Conservation (phyloP, 495 filamentous ascomycete species). For the Xylaria intraflava region DNA sequence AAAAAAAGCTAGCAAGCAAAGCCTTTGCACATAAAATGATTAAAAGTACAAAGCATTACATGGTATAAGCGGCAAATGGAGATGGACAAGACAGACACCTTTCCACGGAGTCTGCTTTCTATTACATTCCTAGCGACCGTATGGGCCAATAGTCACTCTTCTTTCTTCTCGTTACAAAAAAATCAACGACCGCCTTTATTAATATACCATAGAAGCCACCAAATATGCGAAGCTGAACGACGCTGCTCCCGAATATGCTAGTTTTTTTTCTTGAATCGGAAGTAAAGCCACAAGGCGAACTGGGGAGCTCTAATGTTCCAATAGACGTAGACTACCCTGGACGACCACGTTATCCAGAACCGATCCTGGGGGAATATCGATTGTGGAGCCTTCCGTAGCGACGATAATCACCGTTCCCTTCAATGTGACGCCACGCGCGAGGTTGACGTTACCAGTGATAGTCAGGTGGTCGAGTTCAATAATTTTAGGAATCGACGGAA, state of each 20-base stretch:
- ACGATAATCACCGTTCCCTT: slow-evolving; percentile 99
- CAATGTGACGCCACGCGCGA: slow-evolving; percentile 87
- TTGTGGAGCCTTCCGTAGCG: slow-evolving; percentile 93
- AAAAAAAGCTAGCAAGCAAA: no score
- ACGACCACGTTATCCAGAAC: slow-evolving; percentile 98
- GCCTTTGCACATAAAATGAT: no score
- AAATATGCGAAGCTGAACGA: slow-evolving; percentile 1
- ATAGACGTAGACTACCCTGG: slow-evolving; percentile 89
- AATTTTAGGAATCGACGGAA: slow-evolving; percentile 93
- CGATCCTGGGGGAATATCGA: slow-evolving; percentile 93
- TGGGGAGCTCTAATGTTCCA: slow-evolving; percentile 71
- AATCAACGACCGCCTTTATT: slow-evolving; percentile 7
- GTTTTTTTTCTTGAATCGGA: neutral
- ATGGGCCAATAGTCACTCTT: neutral
- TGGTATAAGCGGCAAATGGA: no score
- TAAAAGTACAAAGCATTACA: no score
- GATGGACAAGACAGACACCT: no score
- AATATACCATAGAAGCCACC: slow-evolving; percentile 9
- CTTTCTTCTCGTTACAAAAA: slow-evolving; percentile 9
- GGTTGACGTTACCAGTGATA: slow-evolving; percentile 92
- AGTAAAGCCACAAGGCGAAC: slow-evolving; percentile 26
- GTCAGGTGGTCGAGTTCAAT: slow-evolving; percentile 97
- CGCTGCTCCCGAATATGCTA: neutral
- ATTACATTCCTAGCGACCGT: slow-evolving; percentile 7
- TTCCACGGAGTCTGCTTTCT: neutral